phyloP scores from a whole-genome alignment of 2,329 filamentous ascomycete species.

The Phyllosticta citrichinensis region DNA sequence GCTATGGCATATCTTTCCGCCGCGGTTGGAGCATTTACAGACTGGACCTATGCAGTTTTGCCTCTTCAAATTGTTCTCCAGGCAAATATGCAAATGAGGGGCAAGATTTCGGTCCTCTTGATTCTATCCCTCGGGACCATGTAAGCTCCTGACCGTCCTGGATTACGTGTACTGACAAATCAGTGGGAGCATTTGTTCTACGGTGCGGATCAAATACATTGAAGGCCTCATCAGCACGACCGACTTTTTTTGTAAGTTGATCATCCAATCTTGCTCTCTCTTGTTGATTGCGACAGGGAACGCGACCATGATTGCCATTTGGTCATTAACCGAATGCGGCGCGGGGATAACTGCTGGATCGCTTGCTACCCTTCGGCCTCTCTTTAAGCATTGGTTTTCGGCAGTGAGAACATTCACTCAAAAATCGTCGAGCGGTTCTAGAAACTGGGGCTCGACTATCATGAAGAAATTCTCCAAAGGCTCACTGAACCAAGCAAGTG shows the following conservation, averaged over 20 bases:
- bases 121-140: conserved; percentile 40
- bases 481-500: background rate
- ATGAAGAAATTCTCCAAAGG: background rate
- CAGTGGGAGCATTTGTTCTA: conserved; percentile 44
- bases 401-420: background rate
- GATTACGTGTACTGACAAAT: conserved; percentile 11
- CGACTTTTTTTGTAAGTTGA: conserved; percentile 33
- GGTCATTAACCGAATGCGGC: conserved; percentile 27
- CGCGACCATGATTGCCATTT: conserved; percentile 37
- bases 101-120: conserved; percentile 43
- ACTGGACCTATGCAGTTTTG: conserved; percentile 21
- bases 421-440: background rate
- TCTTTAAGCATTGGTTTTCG: conserved; percentile 24
- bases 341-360: conserved; percentile 38
- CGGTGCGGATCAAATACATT: conserved; percentile 41
- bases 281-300: conserved; percentile 21
- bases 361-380: conserved; percentile 41
- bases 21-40: conserved; percentile 21
- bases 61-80: conserved; percentile 43
- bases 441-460: background rate
- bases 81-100: conserved; percentile 43
- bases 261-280: background rate
- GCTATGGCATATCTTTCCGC: conserved; percentile 38
- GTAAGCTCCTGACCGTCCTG: conserved; percentile 13
- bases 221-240: conserved; percentile 31